Conservation (phyloP, 1,139 yeast species). For the Suhomyces taliae region DNA sequence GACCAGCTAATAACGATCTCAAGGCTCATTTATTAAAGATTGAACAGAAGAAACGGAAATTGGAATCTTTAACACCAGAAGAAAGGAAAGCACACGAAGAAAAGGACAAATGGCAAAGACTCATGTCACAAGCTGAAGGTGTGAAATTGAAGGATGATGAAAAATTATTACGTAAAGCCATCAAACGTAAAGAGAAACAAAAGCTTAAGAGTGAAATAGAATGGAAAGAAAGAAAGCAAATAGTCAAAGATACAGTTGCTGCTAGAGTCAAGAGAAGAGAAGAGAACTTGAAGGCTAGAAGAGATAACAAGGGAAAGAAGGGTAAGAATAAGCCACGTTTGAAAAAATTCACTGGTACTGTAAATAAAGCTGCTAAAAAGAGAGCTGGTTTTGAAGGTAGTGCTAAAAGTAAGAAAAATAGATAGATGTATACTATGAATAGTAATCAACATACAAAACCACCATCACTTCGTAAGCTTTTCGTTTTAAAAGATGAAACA, state of each 20-base stretch:
- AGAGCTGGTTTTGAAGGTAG: constrained; percentile 62
- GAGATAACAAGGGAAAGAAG: constrained; percentile 74
- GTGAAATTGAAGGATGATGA: constrained; percentile 87
- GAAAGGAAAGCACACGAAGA: constrained; percentile 61
- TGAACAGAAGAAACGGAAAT: constrained; percentile 69
- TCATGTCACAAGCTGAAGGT: constrained; percentile 87
- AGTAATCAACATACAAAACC: no score
- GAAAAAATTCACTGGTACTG: constrained; percentile 63
- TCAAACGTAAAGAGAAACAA: constrained; percentile 76
- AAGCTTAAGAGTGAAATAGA: constrained; percentile 81
- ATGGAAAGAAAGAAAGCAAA: constrained; percentile 84
- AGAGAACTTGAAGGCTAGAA: constrained; percentile 80
- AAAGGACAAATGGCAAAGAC: constrained; percentile 82
- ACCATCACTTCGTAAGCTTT: not conserved
- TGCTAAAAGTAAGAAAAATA: constrained; percentile 35
- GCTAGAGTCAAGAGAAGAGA: constrained; percentile 84
- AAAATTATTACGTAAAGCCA: constrained; percentile 76
- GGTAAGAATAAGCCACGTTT: constrained; percentile 68
- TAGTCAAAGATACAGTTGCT: constrained; percentile 71
- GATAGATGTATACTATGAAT: not conserved
- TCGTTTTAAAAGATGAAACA: not conserved
- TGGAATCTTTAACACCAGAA: constrained; percentile 61
- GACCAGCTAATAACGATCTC: constrained; percentile 83
- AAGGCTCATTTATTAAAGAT: constrained; percentile 77
- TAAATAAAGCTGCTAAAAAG: constrained; percentile 44